Evolutionary conservation across 441 rosid species (phyloP).

Genomic region (Iberis amara): DNA sequence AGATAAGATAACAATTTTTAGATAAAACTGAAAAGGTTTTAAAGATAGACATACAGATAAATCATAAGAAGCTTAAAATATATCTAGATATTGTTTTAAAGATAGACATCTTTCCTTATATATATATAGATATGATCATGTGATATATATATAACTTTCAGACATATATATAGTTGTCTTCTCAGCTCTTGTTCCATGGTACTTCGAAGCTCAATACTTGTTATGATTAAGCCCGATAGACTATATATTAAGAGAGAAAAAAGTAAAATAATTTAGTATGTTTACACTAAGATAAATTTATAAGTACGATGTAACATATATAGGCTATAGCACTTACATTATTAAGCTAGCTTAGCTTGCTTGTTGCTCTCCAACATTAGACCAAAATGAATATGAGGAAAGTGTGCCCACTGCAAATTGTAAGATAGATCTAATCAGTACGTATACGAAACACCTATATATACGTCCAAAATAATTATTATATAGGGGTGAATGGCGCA

Average conservation of each 20-base stretch:
- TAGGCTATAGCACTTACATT: constrained; percentile 32
- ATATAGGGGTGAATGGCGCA: neutral
- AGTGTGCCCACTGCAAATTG: constrained; percentile 80
- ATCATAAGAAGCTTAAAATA: constrained; percentile 13
- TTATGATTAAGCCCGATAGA: neutral
- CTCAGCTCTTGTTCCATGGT: constrained; percentile 16
- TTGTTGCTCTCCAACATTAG: constrained; percentile 73
- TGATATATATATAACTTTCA: neutral
- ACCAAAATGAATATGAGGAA: constrained; percentile 88
- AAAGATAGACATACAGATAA: constrained; percentile 2
- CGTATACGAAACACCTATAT: neutral
- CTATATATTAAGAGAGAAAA: neutral
- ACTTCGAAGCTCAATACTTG: constrained; percentile 21
- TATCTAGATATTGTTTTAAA: neutral
- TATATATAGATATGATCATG: constrained; percentile 3
- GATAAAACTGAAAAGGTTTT: constrained; percentile 8
- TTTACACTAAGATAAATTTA: neutral
- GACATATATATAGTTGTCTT: constrained; percentile 8
- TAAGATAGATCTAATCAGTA: neutral
- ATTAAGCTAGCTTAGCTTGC: constrained; percentile 50
- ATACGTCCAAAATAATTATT: too few species aligned
- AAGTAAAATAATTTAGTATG: neutral
- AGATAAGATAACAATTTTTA: neutral
- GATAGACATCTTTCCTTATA: constrained; percentile 15
- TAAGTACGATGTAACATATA: neutral